Base-by-base conservation (phyloP, 1,284 basidiomycete genomes). In the Neotropicomus parvogracilis region DNA sequence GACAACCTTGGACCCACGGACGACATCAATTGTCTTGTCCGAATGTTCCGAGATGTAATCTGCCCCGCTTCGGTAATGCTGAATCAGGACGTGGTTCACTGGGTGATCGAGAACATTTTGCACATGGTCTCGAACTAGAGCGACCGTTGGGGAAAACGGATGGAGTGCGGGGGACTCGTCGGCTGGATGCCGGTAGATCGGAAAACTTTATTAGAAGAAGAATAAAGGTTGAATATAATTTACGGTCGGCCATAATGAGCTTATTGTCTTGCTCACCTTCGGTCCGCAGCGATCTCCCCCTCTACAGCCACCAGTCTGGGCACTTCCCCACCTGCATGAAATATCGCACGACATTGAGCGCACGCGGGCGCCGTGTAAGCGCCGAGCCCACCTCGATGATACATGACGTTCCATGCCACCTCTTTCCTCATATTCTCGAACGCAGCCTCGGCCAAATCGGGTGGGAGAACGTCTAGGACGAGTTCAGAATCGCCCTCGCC, bases 31-130 rank as follows among this genome's bases (percentile, higher is more conserved):
- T 5, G 86, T 89, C 70, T 89, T 89, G 66, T 89, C 86, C 1
- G 83, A 84, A 63, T 89, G 87, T 59, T 89, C 87, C 0, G 84
- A 87, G 54, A 89, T 89, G 64, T 84, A 86, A 64, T 89, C 87
- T 28, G 77, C 77, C 9, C 87, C 87, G 13, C 72, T 74, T 48
- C 86, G 83, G 62, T 89, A 89, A 59, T 78, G 74, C 60, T 89
- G 87, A 47, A 89, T 86, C 27, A 89, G 75, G 31, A 84, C 86
- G 54, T 89, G 86, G 59, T 89, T 89, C 11, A 89, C 77, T 2
- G 80, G 80, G 49, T 85, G 82, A 32, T 69, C 50, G 16, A 80
- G 57, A 14, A 71, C 70, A 40, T 70, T 65, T 54, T 87, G 76
- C 20, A 85, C 83, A 45, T 77, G 73, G 19, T 75, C 69, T 4